phyloP scores from a whole-genome alignment of 345 rosid genomes.

The Salix purpurea region DNA sequence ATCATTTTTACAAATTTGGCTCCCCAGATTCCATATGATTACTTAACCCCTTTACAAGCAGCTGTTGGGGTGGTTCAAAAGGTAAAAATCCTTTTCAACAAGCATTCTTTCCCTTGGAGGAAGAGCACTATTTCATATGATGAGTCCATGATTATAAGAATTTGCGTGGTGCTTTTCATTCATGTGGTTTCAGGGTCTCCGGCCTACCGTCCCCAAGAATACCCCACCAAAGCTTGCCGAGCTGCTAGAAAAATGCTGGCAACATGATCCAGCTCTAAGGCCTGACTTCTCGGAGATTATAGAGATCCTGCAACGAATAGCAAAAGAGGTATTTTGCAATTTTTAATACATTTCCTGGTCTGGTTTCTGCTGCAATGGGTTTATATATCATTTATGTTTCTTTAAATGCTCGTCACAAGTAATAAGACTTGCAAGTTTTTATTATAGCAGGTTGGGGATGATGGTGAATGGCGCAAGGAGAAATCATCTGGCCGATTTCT shows the following conservation, averaged over 20 bases:
- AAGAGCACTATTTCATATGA: not conserved
- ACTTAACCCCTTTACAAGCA: conserved; percentile 91
- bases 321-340: conserved; percentile 51
- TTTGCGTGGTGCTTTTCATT: not conserved
- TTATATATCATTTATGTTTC: not conserved
- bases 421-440: not conserved
- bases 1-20: conserved; percentile 16
- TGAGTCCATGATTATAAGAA: not conserved
- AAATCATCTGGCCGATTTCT: conserved; percentile 70
- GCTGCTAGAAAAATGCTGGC: conserved; percentile 78
- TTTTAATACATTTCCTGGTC: not conserved
- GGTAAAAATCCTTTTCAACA: conserved; percentile 33
- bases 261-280: conserved; percentile 76
- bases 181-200: conserved; percentile 46
- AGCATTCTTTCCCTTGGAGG: not conserved
- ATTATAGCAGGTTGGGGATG: conserved; percentile 58
- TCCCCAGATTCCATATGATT: conserved; percentile 86
- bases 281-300: conserved; percentile 83
- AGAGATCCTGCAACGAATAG: conserved; percentile 58
- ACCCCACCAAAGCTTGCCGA: conserved; percentile 59
- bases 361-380: not conserved
- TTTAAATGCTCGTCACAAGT: not conserved
- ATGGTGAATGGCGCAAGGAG: conserved; percentile 65
- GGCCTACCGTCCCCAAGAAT: conserved; percentile 76
- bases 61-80: conserved; percentile 97